Base-by-base conservation (phyloP, 768 basidiomycete species). In the Mrakia gelida region DNA sequence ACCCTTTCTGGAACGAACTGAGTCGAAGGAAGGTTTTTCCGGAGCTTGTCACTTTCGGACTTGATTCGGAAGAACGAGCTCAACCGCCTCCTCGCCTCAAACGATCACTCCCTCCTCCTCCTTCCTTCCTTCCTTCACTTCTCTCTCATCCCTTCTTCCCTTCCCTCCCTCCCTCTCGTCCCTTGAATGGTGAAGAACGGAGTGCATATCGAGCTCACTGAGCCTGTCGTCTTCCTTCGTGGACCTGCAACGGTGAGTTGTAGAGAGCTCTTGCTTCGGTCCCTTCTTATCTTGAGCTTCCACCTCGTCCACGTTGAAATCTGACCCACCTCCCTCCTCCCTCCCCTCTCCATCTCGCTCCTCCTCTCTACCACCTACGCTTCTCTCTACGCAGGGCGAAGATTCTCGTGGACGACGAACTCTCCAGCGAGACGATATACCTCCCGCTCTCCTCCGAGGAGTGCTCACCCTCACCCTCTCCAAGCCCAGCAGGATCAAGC, bases 401-500 rank as follows among this genome's bases (percentile, higher is more conserved):
- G 85, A 85, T 71, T 83, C 82, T 65, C 81, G 85, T 38, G 85
- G 85, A 0, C 73, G 85, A 68, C 83, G 82, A 15, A 81, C 83
- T 65, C 74, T 78, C 18, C 77, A 82, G 30, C 71, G 81, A 49
- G 77, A 86, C 71, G 88, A 89, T 81, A 86, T 85, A 5, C 83
- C 85, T 11, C 88, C 88, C 1, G 89, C 91, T 26, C 84, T 90
- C 81, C 85, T 92, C 18, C 86, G 91, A 70, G 91, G 91, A 15
- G 84, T 92, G 6, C 86, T 92, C 76, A 89, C 88, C 1, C 85
- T 92, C 77, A 87, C 86, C 21, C 84, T 92, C 59, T 86, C 86
- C 43, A 96, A 96, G 83, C 90, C 94, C 0, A 94, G 90, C 74
- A 90, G 90, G 83, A 90, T 99, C 80, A 90, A 91, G 45, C 92